Percentiles rank a stretch among this genome's conserved stretches.
phyloP scores from a whole-genome alignment of 345 rosid genomes.

The Tarenaya hassleriana region DNA sequence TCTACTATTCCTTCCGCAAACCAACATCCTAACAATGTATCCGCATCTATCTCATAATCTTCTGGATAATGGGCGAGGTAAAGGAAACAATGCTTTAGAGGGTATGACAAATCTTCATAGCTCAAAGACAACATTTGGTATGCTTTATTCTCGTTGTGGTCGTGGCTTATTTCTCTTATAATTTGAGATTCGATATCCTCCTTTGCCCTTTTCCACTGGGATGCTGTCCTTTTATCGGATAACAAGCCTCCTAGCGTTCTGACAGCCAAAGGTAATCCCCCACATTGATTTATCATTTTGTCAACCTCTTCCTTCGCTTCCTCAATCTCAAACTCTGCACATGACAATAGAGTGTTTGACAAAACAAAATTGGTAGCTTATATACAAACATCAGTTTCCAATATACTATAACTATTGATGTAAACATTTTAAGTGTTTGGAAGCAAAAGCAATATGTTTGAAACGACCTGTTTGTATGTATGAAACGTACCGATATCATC shows the following conservation, averaged over 20 bases:
- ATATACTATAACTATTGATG: no score
- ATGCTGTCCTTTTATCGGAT: not conserved
- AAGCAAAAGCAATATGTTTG: no score
- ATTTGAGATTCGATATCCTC: slow-evolving; percentile 1
- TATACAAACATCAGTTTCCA: no score
- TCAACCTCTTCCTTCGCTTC: not conserved
- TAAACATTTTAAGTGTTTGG: no score
- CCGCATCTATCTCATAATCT: slow-evolving; percentile 14
- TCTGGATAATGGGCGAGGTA: slow-evolving; percentile 17
- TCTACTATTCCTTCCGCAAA: slow-evolving; percentile 31
- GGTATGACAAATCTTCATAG: no score
- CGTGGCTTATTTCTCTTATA: not conserved
- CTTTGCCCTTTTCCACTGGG: not conserved
- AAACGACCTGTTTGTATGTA: no score
- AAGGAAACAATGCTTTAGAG: slow-evolving; percentile 24
- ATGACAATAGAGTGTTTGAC: no score
- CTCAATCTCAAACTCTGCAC: not conserved
- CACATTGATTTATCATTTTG: slow-evolving; percentile 17
- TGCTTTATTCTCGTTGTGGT: not conserved
- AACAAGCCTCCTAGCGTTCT: slow-evolving; percentile 12
- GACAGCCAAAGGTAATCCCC: slow-evolving; percentile 9
- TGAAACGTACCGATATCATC: slow-evolving; percentile 16
- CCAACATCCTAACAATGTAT: slow-evolving; percentile 27
- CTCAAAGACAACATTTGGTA: no score
- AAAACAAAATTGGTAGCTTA: no score